Evolutionary conservation across 257 asterid genomes (phyloP), one percentile per base, ranked within the genome.

Genomic region (Anisodus tanguticus): DNA sequence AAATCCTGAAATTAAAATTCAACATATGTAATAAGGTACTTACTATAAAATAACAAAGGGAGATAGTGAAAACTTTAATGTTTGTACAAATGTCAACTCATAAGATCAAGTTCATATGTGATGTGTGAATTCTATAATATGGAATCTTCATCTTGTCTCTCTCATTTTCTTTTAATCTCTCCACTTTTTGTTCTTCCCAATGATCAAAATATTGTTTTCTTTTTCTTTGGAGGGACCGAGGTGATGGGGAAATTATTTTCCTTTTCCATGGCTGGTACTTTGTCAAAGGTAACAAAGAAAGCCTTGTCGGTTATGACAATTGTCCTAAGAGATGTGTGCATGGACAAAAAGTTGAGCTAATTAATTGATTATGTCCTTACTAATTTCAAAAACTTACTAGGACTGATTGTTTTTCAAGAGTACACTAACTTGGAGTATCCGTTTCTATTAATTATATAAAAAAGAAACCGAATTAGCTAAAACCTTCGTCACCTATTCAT

Each of bases 1-100:
- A 45, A 68, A 82, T 76, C 63, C 51, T 76, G 81, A 49, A 74
- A 76, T 41, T 7, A 39, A 39, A 39, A 71, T 9, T 39, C 54
- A 41, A 71, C 4, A 51, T 51, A 76, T 76, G 45, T 76, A 49
- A 51, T 76, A 49, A 72, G 6, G 80, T n/a, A 19, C 17, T 39
- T 12, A 66, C 60, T 58, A 58, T 5, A 58, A 59, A 17, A 17
- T 17, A 39, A 19, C 16, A 71, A 17, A 43, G n/a, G 35, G 12
- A 39, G 53, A 69, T n/a, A 15, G 31, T 39, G 77, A 71, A 45
- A 15, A 19, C 39, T 74, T 74, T 47, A 47, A 11, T 74, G 9
- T 74, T 49, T 69, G 77, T 69, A 64, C 41, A 64, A 26, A 9
- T 12, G 45, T 19, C 37, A 62, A 62, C 68, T 62, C 31, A 69